Evolutionary conservation across 345 rosid species (phyloP).

Genomic region (Brassica incana): DNA sequence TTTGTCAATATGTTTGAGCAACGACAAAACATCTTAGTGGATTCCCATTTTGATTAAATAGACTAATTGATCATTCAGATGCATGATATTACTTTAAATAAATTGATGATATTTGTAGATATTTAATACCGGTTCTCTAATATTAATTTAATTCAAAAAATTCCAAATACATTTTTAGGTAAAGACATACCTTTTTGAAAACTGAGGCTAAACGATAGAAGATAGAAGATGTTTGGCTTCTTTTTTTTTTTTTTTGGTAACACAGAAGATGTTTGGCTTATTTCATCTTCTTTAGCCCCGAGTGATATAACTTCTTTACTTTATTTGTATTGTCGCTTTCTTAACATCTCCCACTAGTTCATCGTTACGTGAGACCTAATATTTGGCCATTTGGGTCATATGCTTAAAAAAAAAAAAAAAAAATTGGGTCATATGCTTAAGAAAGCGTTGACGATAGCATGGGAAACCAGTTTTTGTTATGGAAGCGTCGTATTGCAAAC

Average conservation of each 20-base stretch:
- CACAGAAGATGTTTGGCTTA: background rate
- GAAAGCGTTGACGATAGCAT: background rate
- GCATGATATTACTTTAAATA: background rate
- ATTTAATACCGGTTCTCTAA: background rate
- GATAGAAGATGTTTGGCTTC: background rate
- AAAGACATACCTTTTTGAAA: slow-evolving; percentile 17
- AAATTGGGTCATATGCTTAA: slow-evolving; percentile 14
- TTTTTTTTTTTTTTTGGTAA: too few relatives aligned
- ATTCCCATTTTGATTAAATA: slow-evolving; percentile 27
- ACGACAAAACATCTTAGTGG: slow-evolving; percentile 42
- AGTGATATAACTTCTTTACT: slow-evolving; percentile 23
- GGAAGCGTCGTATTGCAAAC: too few relatives aligned
- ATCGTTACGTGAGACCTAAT: slow-evolving; percentile 28
- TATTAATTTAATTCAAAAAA: slow-evolving; percentile 11
- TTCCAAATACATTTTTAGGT: slow-evolving; percentile 35
- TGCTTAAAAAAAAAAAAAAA: background rate
- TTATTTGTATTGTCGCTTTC: slow-evolving; percentile 25
- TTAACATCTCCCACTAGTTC: slow-evolving; percentile 23
- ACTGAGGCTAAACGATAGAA: slow-evolving; percentile 16
- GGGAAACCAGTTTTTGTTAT: too few relatives aligned
- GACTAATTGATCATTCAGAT: background rate
- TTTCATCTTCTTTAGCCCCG: background rate
- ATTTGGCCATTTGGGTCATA: slow-evolving; percentile 10
- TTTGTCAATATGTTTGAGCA: slow-evolving; percentile 27
- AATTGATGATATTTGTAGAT: background rate